Conservation (phyloP, 2,329 filamentous ascomycete species). For the Huntiella decipiens region DNA sequence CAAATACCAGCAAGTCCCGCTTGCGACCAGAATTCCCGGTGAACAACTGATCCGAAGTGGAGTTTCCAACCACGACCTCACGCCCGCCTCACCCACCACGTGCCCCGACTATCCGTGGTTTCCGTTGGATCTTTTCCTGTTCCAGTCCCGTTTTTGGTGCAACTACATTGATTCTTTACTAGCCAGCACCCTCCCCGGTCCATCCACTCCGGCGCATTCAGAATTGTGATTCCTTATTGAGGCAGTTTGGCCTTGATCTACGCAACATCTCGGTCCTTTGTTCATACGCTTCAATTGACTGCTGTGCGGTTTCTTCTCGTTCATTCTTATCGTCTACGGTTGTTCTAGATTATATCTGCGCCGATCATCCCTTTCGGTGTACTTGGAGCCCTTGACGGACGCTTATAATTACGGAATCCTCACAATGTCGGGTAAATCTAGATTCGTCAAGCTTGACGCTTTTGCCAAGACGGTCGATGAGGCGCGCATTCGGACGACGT, state of each 20-base stretch:
- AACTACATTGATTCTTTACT: neutral
- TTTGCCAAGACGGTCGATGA: constrained; percentile 99
- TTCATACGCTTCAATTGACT: neutral
- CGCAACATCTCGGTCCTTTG: neutral
- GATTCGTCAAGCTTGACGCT: constrained; percentile 92
- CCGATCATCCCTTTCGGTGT: neutral
- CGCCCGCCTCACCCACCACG: too few species aligned
- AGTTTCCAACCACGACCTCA: too few species aligned
- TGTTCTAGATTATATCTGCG: neutral
- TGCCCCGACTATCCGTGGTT: too few species aligned
- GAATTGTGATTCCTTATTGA: neutral
- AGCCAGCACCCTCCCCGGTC: neutral
- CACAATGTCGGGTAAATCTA: constrained; percentile 70
- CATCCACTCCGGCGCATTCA: neutral
- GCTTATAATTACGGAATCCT: neutral
- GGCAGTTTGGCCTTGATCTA: neutral
- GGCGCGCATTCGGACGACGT: constrained; percentile 86
- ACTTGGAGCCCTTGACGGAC: neutral
- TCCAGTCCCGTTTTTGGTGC: neutral
- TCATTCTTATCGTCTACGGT: too few species aligned
- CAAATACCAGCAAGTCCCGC: neutral
- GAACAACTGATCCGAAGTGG: too few species aligned
- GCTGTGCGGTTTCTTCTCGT: too few species aligned
- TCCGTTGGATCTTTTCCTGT: too few species aligned
- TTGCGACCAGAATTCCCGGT: neutral